Percentiles rank a stretch among this genome's conserved stretches.
These are phyloP conservation scores for Mortierella sp. DNA, from an alignment of 371 early-diverging fungal species.

Conservation along the genomic window DNA sequence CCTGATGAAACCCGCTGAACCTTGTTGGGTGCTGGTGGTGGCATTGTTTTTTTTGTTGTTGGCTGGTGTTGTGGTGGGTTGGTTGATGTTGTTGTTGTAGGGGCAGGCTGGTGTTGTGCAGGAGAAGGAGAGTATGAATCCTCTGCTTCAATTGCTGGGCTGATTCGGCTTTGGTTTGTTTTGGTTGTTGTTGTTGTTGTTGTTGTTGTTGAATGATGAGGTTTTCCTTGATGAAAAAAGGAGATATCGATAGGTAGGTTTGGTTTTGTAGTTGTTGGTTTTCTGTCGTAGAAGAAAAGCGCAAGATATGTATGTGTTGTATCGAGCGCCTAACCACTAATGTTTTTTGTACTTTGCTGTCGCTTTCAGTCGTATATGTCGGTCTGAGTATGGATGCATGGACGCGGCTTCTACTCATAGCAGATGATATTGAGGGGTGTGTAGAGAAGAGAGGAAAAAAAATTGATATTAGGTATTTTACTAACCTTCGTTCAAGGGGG, in stretches of 20 bases:
- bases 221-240: neutral
- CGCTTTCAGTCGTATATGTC: slow-evolving; percentile 23
- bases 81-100: neutral
- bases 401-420: slow-evolving; percentile 26
- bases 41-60: neutral
- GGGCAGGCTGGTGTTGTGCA: neutral
- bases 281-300: neutral
- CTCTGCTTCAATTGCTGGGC: neutral
- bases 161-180: neutral
- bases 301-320: neutral
- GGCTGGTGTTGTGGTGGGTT: neutral
- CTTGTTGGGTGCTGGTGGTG: neutral
- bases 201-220: neutral
- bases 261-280: neutral
- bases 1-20: slow-evolving; percentile 8
- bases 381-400: slow-evolving; percentile 29
- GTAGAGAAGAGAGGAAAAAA: neutral
- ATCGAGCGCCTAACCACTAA: slow-evolving; percentile 38
- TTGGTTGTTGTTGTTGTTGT: neutral
- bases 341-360: slow-evolving; percentile 30
- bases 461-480: neutral
- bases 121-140: neutral
- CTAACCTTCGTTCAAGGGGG: neutral
- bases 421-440: neutral
- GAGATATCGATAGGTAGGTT: neutral